Conservation (phyloP, 2,329 filamentous ascomycete genomes). For the Drechslerella dactyloides region DNA sequence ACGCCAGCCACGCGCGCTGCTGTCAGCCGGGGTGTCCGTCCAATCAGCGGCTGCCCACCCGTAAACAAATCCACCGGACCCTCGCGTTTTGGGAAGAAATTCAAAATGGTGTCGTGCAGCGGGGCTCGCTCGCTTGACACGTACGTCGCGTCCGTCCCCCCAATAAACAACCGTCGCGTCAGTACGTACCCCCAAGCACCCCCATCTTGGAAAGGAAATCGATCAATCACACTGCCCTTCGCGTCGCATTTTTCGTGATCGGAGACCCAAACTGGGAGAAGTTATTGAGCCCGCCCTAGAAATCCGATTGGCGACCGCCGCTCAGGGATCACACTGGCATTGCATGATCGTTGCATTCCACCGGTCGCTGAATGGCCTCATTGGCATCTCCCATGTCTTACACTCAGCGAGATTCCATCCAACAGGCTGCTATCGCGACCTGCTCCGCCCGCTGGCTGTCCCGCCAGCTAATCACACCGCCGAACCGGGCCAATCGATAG, state of each 20-base stretch:
- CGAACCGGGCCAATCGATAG: too few species aligned
- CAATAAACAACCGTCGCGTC: too few species aligned
- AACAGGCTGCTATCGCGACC: too few species aligned
- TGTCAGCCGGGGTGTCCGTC: conserved; percentile 23
- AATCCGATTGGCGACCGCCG: conserved; percentile 45
- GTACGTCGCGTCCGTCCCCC: conserved; percentile 11
- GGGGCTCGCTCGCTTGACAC: conserved; percentile 12
- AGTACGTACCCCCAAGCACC: too few species aligned
- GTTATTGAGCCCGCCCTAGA: not conserved
- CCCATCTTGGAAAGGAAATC: too few species aligned
- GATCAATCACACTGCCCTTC: conserved; percentile 29
- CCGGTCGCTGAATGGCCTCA: too few species aligned
- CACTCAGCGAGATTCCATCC: too few species aligned
- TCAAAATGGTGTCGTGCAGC: conserved; percentile 31
- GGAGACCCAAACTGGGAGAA: not conserved
- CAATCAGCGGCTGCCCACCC: conserved; percentile 4
- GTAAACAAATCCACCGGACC: not conserved
- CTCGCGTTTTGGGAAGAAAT: conserved; percentile 40
- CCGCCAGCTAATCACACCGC: too few species aligned
- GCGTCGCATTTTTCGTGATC: conserved; percentile 11
- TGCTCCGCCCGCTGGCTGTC: too few species aligned
- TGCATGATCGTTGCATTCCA: too few species aligned
- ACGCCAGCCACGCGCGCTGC: conserved; percentile 24
- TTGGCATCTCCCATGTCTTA: too few species aligned
- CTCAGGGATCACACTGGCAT: not conserved